phyloP scores from a whole-genome alignment of 2,329 filamentous ascomycete genomes.

The Pyrenophora seminiperda region DNA sequence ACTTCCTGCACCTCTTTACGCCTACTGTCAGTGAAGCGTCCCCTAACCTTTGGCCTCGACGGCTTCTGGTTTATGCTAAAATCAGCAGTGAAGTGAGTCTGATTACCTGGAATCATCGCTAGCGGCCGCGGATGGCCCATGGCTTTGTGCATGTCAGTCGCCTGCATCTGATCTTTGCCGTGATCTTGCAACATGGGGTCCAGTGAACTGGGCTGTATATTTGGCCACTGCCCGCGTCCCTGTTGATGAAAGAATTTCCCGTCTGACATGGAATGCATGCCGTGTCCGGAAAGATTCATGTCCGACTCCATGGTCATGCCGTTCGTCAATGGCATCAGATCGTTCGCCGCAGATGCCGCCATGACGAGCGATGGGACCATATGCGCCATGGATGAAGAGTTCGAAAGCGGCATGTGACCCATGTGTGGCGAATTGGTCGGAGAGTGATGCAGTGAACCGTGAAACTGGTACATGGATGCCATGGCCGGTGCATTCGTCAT shows the following conservation, averaged over 20 bases:
- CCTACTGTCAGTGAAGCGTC: conserved; percentile 61
- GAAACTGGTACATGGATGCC: conserved; percentile 48
- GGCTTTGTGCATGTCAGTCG: conserved; percentile 30
- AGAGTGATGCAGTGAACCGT: conserved; percentile 44
- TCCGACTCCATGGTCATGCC: conserved; percentile 45
- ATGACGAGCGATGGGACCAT: conserved; percentile 48
- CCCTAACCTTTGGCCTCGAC: conserved; percentile 56
- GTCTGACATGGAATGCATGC: conserved; percentile 38
- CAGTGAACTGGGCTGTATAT: conserved; percentile 35
- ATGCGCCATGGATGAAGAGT: conserved; percentile 37
- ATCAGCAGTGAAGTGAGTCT: conserved; percentile 47
- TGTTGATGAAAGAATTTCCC: conserved; percentile 41
- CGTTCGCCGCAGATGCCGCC: conserved; percentile 49
- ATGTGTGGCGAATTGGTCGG: conserved; percentile 44
- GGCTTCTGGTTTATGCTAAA: conserved; percentile 49
- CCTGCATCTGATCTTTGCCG: conserved; percentile 31
- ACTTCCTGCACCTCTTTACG: conserved; percentile 65
- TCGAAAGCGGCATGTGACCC: conserved; percentile 37
- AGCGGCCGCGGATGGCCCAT: conserved; percentile 44
- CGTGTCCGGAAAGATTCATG: conserved; percentile 34
- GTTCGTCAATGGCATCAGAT: conserved; percentile 46
- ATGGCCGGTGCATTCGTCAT: conserved; percentile 42
- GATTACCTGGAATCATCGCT: conserved; percentile 45
- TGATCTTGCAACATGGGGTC: conserved; percentile 46
- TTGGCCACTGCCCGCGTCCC: conserved; percentile 40